Base-by-base conservation (phyloP, 2,329 filamentous ascomycete species). In the Phialophora tarda region DNA sequence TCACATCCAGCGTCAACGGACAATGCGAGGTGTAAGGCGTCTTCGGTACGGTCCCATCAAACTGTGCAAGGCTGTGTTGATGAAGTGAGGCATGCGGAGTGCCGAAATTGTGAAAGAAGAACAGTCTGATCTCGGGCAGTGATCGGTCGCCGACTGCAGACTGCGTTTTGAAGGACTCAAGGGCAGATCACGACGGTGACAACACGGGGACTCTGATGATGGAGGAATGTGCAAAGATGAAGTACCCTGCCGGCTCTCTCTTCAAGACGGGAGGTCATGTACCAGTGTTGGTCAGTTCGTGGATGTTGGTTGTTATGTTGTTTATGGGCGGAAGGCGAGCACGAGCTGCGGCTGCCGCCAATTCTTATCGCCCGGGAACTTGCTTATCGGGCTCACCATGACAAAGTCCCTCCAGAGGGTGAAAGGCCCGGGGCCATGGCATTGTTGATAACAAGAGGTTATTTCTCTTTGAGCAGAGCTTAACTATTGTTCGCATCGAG, bases 361-460 rank as follows among this genome's bases (percentile, higher is more conserved):
- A 23, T 47, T 28, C 57, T 59, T 59, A 59, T 59, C 57, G 57
- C 57, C 17, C 41, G 23, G 38, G 23, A 24, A 11, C 4, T 44
- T 47, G 56, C 34, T 59, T 59, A 50, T 50, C 47, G 44, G 28
- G 28, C 30, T 12, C 50, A 47, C 21, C 26, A 38, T 44, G 38
- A n/a, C 38, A 48, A 26, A 41, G 21, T 24, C 2, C 2, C 21
- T 30, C 24, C 2, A 41, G 34, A 41, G 1, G 34, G 11, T 44
- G 14, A 1, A 44, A 3, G 14, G 38, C 7, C 17, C 6, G 28
- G 5, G 38, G 17, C 4, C 5, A 44, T n/a, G 38, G 5, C 17
- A 44, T 3, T 4, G n/a, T 44, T 44, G 14, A n/a, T 17, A n/a
- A 44, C 38, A n/a, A 2, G 4, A n/a, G n/a, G 38, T 4, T n/a